phyloP scores from a whole-genome alignment of 495 filamentous ascomycete genomes.

The Podospora anserina region DNA sequence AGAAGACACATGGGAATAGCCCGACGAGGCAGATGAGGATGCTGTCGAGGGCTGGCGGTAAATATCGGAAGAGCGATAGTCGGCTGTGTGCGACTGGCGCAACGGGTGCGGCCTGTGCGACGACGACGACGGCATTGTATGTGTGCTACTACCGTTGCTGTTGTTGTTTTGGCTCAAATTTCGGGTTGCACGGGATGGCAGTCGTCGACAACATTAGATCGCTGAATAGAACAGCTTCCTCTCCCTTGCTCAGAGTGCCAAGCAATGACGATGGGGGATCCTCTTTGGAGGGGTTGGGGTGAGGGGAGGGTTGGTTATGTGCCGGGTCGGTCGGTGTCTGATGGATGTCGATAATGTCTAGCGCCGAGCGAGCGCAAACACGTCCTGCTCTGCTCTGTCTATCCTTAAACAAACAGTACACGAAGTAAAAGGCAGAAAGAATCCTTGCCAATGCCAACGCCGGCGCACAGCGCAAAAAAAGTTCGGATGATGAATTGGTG shows the following conservation, averaged over 20 bases:
- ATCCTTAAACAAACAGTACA: neutral
- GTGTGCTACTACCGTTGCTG: conserved; percentile 10
- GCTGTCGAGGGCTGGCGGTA: conserved; percentile 74
- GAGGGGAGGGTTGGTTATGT: neutral
- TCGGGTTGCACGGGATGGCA: conserved; percentile 12
- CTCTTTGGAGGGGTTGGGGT: neutral
- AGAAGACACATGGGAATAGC: conserved; percentile 66
- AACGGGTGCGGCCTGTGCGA: conserved; percentile 54
- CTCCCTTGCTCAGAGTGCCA: neutral
- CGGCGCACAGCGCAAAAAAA: conserved; percentile 21
- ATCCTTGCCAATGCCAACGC: conserved; percentile 16
- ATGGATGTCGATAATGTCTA: neutral
- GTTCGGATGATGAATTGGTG: neutral
- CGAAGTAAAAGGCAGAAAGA: too few species aligned
- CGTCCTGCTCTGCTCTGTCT: neutral
- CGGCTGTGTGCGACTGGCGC: conserved; percentile 62
- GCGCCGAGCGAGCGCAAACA: too few species aligned
- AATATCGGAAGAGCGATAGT: conserved; percentile 47
- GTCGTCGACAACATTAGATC: conserved; percentile 25
- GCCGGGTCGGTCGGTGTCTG: too few species aligned
- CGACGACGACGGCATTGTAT: conserved; percentile 30
- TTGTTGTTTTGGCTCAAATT: conserved; percentile 12
- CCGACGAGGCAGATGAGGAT: conserved; percentile 70
- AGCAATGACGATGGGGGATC: neutral
- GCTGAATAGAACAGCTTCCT: conserved; percentile 6